Conservation (phyloP, 345 rosid species). For the Bruguiera sexangula region DNA sequence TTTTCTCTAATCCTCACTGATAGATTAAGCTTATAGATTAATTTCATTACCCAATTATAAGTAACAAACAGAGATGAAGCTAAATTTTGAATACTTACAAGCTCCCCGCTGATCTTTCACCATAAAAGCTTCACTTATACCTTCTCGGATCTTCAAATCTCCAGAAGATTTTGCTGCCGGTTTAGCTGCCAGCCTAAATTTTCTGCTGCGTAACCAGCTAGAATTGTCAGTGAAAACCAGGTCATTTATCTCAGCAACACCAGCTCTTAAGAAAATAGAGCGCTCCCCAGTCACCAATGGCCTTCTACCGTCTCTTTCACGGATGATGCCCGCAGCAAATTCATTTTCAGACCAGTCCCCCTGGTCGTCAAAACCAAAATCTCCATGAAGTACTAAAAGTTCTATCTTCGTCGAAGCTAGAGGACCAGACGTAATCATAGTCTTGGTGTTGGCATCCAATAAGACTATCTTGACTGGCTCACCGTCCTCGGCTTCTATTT, state of each 20-base stretch:
- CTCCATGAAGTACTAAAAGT: slow-evolving; percentile 60
- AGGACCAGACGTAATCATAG: slow-evolving; percentile 38
- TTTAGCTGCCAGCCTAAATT: slow-evolving; percentile 71
- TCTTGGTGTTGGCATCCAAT: slow-evolving; percentile 38
- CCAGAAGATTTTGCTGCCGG: slow-evolving; percentile 26
- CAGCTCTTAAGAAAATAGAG: slow-evolving; percentile 37
- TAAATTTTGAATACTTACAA: slow-evolving; percentile 42
- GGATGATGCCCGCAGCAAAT: slow-evolving; percentile 44
- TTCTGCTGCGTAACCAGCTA: slow-evolving; percentile 70
- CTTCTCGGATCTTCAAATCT: slow-evolving; percentile 53
- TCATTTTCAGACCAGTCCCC: slow-evolving; percentile 49
- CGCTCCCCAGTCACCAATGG: slow-evolving; percentile 69
- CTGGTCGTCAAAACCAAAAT: slow-evolving; percentile 41
- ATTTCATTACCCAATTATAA: background rate
- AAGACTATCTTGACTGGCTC: slow-evolving; percentile 41
- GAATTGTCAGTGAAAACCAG: slow-evolving; percentile 71
- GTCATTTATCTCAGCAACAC: slow-evolving; percentile 44
- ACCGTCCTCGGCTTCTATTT: slow-evolving; percentile 44
- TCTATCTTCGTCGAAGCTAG: slow-evolving; percentile 49
- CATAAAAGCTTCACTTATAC: slow-evolving; percentile 53
- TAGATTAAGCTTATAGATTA: background rate
- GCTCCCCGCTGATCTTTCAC: slow-evolving; percentile 91
- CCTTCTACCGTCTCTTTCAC: slow-evolving; percentile 59
- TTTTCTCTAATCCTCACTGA: too few species aligned
- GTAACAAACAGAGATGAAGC: background rate